These are phyloP conservation scores for Phytophthora foliorum DNA, from an alignment of 352 stramenopile genomes.

Conservation along the genomic window DNA sequence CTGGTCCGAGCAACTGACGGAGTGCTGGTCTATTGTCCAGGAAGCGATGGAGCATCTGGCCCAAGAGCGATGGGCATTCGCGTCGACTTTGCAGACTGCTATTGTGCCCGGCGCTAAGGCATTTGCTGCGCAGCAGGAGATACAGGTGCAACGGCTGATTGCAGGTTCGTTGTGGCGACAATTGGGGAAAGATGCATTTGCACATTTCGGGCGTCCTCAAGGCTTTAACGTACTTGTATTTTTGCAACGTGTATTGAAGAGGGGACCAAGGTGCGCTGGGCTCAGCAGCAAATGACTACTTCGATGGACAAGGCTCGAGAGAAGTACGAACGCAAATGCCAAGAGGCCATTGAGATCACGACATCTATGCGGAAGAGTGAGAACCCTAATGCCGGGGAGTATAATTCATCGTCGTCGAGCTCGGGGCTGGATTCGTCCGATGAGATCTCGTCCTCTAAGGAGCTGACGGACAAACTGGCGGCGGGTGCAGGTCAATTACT, in stretches of 20 bases:
- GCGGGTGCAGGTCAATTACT: conserved; percentile 70
- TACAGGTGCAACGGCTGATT: conserved; percentile 80
- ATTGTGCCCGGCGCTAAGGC: conserved; percentile 70
- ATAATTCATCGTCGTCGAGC: conserved; percentile 15
- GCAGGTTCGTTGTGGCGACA: conserved; percentile 46
- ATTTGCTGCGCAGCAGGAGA: conserved; percentile 79
- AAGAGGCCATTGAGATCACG: conserved; percentile 70
- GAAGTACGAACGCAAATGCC: conserved; percentile 82
- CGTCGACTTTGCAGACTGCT: conserved; percentile 65
- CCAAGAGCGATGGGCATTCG: conserved; percentile 66
- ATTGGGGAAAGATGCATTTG: neutral
- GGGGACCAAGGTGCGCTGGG: conserved; percentile 74
- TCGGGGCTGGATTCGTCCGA: conserved; percentile 15
- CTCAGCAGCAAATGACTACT: conserved; percentile 67
- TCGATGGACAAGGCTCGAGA: conserved; percentile 78
- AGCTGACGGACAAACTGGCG: conserved; percentile 72
- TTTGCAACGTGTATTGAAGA: conserved; percentile 41
- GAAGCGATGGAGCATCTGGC: conserved; percentile 62
- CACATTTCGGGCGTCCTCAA: neutral
- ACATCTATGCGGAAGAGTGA: conserved; percentile 45
- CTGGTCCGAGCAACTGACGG: conserved; percentile 71
- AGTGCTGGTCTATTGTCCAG: conserved; percentile 67
- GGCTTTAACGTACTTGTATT: conserved; percentile 13
- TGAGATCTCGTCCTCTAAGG: conserved; percentile 49
- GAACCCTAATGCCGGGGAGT: conserved; percentile 7